phyloP scores from a whole-genome alignment of 257 asterid genomes.

The Datura wrightii region DNA sequence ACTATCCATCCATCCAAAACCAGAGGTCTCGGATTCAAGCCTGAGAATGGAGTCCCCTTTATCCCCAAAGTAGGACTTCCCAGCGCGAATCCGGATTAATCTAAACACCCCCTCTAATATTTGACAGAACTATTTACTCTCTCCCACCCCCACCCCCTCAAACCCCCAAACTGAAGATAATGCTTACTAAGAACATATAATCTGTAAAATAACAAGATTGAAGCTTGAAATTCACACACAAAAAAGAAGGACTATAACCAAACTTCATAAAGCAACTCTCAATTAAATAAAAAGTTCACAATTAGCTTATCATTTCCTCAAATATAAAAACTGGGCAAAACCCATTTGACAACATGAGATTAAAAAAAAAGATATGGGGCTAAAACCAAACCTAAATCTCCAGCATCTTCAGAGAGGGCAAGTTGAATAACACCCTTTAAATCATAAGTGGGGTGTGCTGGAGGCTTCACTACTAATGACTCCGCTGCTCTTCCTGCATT shows the following conservation, averaged over 20 bases:
- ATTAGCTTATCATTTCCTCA: background rate
- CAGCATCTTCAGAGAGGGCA: constrained; percentile 98
- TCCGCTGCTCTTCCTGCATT: constrained; percentile 38
- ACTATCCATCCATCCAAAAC: background rate
- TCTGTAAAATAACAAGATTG: background rate
- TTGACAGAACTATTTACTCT: too few relatives aligned
- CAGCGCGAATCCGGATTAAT: background rate
- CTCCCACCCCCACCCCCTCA: background rate
- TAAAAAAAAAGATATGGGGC: background rate
- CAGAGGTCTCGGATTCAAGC: background rate
- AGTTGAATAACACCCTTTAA: constrained; percentile 76
- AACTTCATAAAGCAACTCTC: background rate
- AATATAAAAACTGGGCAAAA: constrained; percentile 37
- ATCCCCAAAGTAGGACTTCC: background rate
- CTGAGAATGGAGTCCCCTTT: background rate
- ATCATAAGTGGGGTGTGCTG: constrained; percentile 93
- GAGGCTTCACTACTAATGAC: constrained; percentile 66
- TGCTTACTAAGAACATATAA: background rate
- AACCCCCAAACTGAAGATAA: background rate
- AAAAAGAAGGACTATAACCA: background rate
- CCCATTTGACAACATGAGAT: background rate
- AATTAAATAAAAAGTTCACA: background rate
- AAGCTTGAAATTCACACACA: background rate
- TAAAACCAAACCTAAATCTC: constrained; percentile 65
- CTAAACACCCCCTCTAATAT: background rate